A percentile compares a stretch with the other conserved stretches of the same genome.
These are phyloP conservation scores for Sphagnum fallax DNA, from an alignment of 228 moss, liverwort and hornwort species.

Conservation along the genomic window DNA sequence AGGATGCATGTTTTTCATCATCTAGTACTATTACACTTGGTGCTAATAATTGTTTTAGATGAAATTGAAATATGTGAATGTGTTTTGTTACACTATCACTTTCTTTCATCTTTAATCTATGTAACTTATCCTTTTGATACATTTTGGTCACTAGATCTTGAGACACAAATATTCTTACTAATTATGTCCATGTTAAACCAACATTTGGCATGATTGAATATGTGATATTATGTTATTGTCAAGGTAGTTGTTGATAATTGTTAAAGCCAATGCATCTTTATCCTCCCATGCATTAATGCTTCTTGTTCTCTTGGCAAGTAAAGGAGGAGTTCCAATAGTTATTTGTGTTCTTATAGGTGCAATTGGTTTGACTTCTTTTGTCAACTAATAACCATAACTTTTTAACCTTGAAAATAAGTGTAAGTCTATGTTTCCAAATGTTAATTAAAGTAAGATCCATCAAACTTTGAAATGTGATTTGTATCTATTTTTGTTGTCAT, in stretches of 20 bases:
- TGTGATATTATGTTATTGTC: neutral
- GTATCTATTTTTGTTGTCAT: neutral
- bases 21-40: neutral
- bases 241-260: neutral
- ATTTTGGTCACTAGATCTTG: conserved; percentile 5
- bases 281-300: neutral
- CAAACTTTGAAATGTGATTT: neutral
- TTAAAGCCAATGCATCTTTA: neutral
- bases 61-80: neutral
- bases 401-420: neutral
- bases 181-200: neutral
- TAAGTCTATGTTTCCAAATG: neutral
- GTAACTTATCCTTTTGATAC: conserved; percentile 1
- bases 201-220: neutral
- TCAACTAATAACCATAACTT: neutral
- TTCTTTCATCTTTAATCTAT: neutral
- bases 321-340: neutral
- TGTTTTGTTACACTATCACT: conserved; percentile 3
- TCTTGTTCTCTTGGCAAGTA: neutral
- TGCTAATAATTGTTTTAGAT: conserved; percentile 1
- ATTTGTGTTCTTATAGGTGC: neutral
- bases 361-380: neutral
- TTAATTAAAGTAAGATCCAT: neutral
- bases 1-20: neutral
- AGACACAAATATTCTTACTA: conserved; percentile 2